Percentiles rank a stretch among this genome's conserved stretches.
These are phyloP conservation scores for Fusarium tanahbumbuense DNA, from an alignment of 2,329 filamentous ascomycete species.

Conservation along the genomic window DNA sequence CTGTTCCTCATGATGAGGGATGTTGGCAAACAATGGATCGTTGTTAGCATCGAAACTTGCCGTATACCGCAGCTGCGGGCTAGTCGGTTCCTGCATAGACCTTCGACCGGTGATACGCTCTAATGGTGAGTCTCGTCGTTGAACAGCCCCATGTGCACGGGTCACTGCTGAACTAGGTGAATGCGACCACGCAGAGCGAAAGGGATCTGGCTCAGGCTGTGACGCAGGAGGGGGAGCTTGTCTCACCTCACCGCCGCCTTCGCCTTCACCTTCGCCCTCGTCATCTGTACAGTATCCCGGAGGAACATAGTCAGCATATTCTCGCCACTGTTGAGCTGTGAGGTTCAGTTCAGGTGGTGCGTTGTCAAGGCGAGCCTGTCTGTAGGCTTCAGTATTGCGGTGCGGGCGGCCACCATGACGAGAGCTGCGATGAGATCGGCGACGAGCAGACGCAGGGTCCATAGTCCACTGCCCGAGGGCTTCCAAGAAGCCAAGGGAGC, in stretches of 20 bases:
- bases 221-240: neutral
- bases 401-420: neutral
- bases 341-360: conserved; percentile 10
- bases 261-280: neutral
- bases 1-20: conserved; percentile 16
- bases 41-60: conserved; percentile 29
- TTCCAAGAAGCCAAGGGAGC: conserved; percentile 17
- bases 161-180: conserved; percentile 1
- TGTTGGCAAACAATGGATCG: conserved; percentile 32
- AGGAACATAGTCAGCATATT: conserved; percentile 7
- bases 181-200: conserved; percentile 22
- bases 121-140: neutral
- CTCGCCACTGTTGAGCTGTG: conserved; percentile 12
- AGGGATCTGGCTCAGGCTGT: neutral
- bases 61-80: conserved; percentile 6
- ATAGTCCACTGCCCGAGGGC: conserved; percentile 19
- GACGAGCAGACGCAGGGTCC: neutral
- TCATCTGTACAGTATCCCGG: neutral
- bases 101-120: neutral
- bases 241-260: neutral
- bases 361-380: conserved; percentile 11
- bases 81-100: neutral
- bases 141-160: neutral
- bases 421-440: neutral
- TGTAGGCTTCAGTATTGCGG: neutral